A percentile compares a stretch with the other conserved stretches of the same genome.
phyloP scores from a whole-genome alignment of 2,329 filamentous ascomycete species.

The Mycosphaerella arachidis region DNA sequence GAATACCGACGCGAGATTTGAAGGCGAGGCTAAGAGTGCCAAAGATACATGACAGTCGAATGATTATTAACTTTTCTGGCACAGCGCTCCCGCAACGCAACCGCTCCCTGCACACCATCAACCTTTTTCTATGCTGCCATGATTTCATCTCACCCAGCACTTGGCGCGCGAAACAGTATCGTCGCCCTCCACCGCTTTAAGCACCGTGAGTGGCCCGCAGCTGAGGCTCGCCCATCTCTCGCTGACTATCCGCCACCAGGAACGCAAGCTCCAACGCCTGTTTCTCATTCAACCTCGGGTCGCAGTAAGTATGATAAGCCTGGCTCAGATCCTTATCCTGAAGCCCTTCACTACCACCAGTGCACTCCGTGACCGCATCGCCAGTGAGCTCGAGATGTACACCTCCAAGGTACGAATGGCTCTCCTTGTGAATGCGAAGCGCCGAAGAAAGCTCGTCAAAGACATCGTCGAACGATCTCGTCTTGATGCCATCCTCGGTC shows the following conservation, averaged over 20 bases:
- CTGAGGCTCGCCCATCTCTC: conserved; percentile 12
- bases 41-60: background rate
- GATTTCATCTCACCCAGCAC: too few relatives aligned
- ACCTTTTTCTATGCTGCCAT: too few relatives aligned
- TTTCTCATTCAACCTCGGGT: conserved; percentile 93
- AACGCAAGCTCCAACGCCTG: conserved; percentile 95
- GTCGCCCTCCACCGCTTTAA: background rate
- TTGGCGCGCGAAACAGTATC: too few relatives aligned
- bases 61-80: too few relatives aligned
- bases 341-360: conserved; percentile 81
- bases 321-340: conserved; percentile 82
- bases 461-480: conserved; percentile 84
- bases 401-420: conserved; percentile 82
- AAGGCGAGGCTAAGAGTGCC: background rate
- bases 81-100: background rate
- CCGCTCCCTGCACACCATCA: too few relatives aligned
- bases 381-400: conserved; percentile 94
- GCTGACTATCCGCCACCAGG: conserved; percentile 66
- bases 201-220: background rate
- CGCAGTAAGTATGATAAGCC: conserved; percentile 95
- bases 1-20: background rate
- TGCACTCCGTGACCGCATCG: conserved; percentile 92
- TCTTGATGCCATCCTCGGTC: conserved; percentile 79
- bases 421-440: conserved; percentile 75
- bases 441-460: conserved; percentile 81